Conservation (phyloP, 305 asterid species). For the Plantago coronopus region DNA sequence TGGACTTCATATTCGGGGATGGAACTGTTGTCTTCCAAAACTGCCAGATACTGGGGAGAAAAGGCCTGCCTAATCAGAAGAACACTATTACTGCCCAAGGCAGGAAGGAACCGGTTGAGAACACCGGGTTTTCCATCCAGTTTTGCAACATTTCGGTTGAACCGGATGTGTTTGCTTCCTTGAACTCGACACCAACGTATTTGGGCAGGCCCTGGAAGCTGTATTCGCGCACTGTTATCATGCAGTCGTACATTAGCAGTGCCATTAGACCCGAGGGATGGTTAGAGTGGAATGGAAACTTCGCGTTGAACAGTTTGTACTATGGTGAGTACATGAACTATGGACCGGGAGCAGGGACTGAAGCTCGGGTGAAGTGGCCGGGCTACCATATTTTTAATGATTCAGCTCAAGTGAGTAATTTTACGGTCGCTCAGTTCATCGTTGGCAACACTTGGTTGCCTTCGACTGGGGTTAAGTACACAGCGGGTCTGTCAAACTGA, state of each 20-base stretch:
- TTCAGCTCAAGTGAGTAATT: constrained; percentile 41
- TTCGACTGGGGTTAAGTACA: constrained; percentile 65
- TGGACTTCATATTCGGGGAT: constrained; percentile 84
- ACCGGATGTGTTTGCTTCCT: constrained; percentile 32
- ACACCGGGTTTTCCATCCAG: constrained; percentile 71
- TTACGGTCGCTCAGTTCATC: constrained; percentile 68
- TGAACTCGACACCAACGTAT: constrained; percentile 53
- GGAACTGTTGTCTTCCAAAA: constrained; percentile 63
- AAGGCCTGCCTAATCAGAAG: constrained; percentile 66
- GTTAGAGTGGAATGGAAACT: constrained; percentile 72
- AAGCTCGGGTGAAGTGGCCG: constrained; percentile 65
- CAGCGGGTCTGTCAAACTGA: constrained; percentile 51
- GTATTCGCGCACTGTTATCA: constrained; percentile 66
- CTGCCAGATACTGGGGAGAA: constrained; percentile 57
- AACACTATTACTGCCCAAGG: constrained; percentile 88
- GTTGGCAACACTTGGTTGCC: constrained; percentile 78
- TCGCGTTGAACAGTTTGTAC: constrained; percentile 49
- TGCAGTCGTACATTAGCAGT: constrained; percentile 58
- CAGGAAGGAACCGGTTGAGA: constrained; percentile 42
- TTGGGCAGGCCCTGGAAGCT: constrained; percentile 78
- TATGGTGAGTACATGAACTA: constrained; percentile 64
- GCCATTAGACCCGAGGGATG: constrained; percentile 73
- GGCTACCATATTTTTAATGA: constrained; percentile 53
- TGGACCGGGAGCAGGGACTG: constrained; percentile 65
- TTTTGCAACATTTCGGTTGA: constrained; percentile 61